A percentile compares a stretch with the other conserved stretches of the same genome.
Conservation (phyloP, 306 rosid genomes). For the Sphenostylis stenocarpa region DNA sequence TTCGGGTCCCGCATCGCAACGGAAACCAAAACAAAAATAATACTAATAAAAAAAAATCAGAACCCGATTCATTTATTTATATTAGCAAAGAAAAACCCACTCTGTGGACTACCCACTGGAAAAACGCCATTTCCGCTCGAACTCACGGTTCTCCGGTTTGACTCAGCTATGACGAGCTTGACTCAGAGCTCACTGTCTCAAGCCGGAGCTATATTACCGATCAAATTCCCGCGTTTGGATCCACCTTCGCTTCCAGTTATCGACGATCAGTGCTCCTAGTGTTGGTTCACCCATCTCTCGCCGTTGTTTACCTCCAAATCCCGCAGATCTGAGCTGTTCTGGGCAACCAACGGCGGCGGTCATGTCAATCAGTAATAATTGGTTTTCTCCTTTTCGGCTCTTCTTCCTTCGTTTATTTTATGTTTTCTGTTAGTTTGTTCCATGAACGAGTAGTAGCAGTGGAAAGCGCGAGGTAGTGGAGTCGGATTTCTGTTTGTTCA, state of each 20-base stretch:
- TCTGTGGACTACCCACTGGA: not conserved
- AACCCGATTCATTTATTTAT: not conserved
- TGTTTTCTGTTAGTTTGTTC: not conserved
- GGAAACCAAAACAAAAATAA: not conserved
- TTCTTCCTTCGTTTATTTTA: not conserved
- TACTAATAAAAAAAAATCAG: not conserved
- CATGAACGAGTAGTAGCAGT: not conserved
- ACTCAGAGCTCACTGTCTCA: conserved; percentile 34
- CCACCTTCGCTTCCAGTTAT: conserved; percentile 33
- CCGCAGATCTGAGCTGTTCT: conserved; percentile 19
- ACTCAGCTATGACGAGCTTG: conserved; percentile 47
- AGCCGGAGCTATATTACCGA: conserved; percentile 13
- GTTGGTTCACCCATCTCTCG: not conserved
- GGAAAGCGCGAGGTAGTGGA: not conserved
- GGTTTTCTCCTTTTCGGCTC: not conserved
- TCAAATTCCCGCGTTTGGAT: conserved; percentile 36
- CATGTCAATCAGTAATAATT: conserved; percentile 16
- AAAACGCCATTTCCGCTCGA: conserved; percentile 14
- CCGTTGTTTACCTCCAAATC: not conserved
- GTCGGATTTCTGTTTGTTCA: not conserved
- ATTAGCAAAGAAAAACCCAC: not conserved
- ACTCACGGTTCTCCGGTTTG: conserved; percentile 35
- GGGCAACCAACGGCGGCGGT: not conserved
- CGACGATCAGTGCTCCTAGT: conserved; percentile 33
- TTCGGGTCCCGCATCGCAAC: not conserved